These are phyloP conservation scores for Solanum lycopersicoides DNA, from an alignment of 257 asterid genomes.

Conservation along the genomic window DNA sequence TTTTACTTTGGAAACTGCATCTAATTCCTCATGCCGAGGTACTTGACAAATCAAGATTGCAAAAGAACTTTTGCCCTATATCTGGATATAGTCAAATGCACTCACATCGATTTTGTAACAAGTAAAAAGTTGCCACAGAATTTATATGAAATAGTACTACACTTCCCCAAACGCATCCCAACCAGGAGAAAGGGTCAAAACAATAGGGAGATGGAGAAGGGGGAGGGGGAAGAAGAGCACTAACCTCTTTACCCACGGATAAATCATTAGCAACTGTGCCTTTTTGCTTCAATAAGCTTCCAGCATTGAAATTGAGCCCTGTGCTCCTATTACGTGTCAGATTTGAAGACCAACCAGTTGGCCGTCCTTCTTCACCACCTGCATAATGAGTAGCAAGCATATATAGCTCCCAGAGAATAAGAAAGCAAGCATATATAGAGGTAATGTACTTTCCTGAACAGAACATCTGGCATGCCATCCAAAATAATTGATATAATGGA, in stretches of 20 bases:
- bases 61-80: neutral
- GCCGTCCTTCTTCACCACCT: conserved; percentile 65
- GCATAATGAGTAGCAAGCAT: conserved; percentile 1
- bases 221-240: neutral
- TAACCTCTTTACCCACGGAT: conserved; percentile 44
- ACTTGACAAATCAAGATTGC: neutral
- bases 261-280: conserved; percentile 34
- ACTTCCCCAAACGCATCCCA: neutral
- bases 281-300: conserved; percentile 51
- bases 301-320: conserved; percentile 32
- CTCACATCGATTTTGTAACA: neutral
- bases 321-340: conserved; percentile 31
- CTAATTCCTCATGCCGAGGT: neutral
- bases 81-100: neutral
- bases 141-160: neutral
- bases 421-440: neutral
- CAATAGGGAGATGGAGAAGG: neutral
- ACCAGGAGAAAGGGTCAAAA: neutral
- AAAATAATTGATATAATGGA: neutral
- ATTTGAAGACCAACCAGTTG: conserved; percentile 34
- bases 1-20: neutral
- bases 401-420: neutral
- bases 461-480: neutral
- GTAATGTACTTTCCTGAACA: neutral
- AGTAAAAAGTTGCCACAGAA: neutral